Base-by-base conservation (phyloP, 805 yeast species). In the Groenewaldozyma tartarivorans region DNA sequence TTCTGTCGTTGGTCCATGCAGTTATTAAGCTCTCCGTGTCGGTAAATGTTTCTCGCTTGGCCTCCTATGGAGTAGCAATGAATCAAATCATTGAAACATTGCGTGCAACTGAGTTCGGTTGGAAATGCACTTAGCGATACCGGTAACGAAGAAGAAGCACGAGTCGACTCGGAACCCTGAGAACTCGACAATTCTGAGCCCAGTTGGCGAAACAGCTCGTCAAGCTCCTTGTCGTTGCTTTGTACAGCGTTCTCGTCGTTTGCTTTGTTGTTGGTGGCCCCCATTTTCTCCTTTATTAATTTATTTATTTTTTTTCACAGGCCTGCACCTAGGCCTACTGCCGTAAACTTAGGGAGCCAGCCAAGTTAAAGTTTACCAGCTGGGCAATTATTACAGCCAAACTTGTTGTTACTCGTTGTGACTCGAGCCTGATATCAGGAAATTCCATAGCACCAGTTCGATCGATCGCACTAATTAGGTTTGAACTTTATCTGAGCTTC, bases 61-160 rank as follows among this genome's bases (percentile, higher is more conserved):
- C 96, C 96, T 2, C 95, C 96, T 2, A 88, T 56, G 0, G 96
- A 83, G 62, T 83, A 86, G 58, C 97, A 90, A 36, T 75, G 79
- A 35, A 87, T 71, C 18, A 88, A 66, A 54, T 86, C 94, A 59
- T 88, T 95, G 60, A 88, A 79, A 1, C 92, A 92, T 34, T 90
- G 85, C 40, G 79, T 67, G 54, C 90, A 81, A 38, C 75, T 71
- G 87, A 81, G 75, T n/a, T 69, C 68, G 26, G 56, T 54, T 33
- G 66, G 64, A 40, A 54, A 60, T 22, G 63, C 29, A n/a, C n/a
- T n/a, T n/a, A n/a, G n/a, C n/a, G n/a, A n/a, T n/a, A n/a, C n/a
- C n/a, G n/a, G 44, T 6, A 54, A 44, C 36, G 34, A 22, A 15
- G 38, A 24, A 21, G 19, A 7, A 13, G 19, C 6, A 19, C 6